phyloP scores from a whole-genome alignment of 192 early-diverging fungal genomes.

The Nowakowskiella sp. region DNA sequence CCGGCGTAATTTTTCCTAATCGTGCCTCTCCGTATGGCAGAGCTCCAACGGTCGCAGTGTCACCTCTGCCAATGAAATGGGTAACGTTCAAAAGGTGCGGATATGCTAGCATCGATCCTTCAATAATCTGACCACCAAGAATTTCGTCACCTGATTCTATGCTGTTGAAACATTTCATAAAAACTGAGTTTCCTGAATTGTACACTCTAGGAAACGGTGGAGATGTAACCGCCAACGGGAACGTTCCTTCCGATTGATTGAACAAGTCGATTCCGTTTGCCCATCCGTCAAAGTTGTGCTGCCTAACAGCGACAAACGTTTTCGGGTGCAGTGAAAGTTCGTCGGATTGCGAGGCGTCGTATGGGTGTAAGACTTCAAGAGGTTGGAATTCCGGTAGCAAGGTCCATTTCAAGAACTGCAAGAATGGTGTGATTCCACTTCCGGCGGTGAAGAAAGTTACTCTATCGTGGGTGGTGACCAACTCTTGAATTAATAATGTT shows the following conservation, averaged over 20 bases:
- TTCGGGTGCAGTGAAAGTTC: background rate
- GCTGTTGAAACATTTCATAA: background rate
- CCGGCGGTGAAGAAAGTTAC: too few species aligned
- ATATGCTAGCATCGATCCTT: conserved; percentile 26
- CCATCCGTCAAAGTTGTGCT: conserved; percentile 10
- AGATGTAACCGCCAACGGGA: conserved; percentile 9
- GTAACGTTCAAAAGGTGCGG: conserved; percentile 17
- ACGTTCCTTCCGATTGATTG: conserved; percentile 1
- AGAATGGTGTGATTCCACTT: conserved; percentile 1
- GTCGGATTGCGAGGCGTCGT: background rate
- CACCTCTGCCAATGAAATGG: conserved; percentile 19
- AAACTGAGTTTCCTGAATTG: conserved; percentile 5
- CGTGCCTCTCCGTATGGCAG: too few species aligned
- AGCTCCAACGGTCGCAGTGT: too few species aligned
- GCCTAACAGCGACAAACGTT: background rate
- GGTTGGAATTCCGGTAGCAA: background rate
- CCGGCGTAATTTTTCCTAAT: too few species aligned
- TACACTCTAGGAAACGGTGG: background rate
- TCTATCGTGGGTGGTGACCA: too few species aligned
- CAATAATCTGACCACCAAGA: conserved; percentile 21
- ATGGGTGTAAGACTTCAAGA: background rate
- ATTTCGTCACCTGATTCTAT: conserved; percentile 4
- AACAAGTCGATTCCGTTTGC: background rate
- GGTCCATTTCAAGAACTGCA: background rate
- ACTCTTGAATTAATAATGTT: too few species aligned